phyloP scores from a whole-genome alignment of 1,284 basidiomycete species.

The Cerrena zonata region DNA sequence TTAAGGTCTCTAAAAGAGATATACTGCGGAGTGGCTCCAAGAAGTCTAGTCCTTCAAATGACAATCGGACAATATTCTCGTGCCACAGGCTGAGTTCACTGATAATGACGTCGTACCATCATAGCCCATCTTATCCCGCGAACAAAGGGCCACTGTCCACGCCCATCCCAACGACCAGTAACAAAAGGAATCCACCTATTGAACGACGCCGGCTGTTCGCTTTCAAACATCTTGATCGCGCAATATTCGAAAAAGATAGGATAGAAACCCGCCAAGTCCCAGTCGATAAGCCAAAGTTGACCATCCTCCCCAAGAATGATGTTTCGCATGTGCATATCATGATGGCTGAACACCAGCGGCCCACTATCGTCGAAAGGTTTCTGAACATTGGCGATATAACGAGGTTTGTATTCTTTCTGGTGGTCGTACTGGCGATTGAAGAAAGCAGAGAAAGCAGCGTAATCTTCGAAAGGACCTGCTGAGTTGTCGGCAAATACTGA shows the following conservation, averaged over 20 bases:
- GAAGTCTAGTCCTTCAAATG: no score
- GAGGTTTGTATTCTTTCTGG: neutral
- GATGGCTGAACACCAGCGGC: constrained; percentile 26
- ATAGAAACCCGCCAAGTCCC: constrained; percentile 25
- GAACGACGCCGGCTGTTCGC: neutral
- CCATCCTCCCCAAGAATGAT: constrained; percentile 24
- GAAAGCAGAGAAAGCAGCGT: constrained; percentile 12
- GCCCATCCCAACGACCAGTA: neutral
- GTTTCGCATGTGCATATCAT: constrained; percentile 23
- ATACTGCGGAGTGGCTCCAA: no score
- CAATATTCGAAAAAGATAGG: constrained; percentile 27
- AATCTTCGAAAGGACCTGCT: constrained; percentile 12
- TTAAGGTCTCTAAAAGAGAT: no score
- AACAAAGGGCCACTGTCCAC: constrained; percentile 2
- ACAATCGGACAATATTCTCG: no score
- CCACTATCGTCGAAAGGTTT: constrained; percentile 19
- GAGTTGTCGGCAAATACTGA: neutral
- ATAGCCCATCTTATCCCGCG: no score
- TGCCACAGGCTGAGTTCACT: no score
- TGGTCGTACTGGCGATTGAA: constrained; percentile 8
- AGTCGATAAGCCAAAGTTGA: constrained; percentile 27
- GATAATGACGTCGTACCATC: no score
- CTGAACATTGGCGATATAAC: neutral
- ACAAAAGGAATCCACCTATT: neutral
- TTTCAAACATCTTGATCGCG: neutral